phyloP scores from a whole-genome alignment of 108 stramenopile genomes.

The Pseudonitzschia multiseries region DNA sequence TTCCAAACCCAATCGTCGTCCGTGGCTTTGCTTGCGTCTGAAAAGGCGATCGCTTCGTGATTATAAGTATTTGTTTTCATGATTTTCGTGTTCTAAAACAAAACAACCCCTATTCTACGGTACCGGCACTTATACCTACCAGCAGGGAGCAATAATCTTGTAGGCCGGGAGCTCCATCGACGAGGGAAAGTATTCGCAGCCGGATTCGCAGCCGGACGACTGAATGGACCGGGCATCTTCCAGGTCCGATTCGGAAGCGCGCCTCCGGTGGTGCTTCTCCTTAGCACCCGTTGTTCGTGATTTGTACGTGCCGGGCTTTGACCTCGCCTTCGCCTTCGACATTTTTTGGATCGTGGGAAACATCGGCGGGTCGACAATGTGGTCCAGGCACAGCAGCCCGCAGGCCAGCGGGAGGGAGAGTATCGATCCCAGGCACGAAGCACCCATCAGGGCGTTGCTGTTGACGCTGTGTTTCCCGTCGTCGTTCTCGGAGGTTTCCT shows the following conservation, averaged over 20 bases:
- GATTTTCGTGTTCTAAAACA: too few species aligned
- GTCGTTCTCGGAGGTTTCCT: background rate
- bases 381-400: conserved; percentile 5
- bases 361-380: background rate
- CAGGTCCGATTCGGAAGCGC: background rate
- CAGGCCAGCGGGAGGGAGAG: background rate
- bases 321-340: too few species aligned
- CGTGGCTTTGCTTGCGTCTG: too few species aligned
- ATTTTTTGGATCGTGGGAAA: background rate
- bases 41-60: too few species aligned
- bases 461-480: too few species aligned
- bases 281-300: too few species aligned
- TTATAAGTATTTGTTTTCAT: too few species aligned
- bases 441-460: too few species aligned
- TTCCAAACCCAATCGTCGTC: too few species aligned
- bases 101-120: too few species aligned
- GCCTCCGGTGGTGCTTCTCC: too few species aligned
- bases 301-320: too few species aligned
- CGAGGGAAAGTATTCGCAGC: background rate
- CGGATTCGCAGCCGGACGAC: background rate
- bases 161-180: background rate
- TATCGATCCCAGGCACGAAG: background rate
- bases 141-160: background rate
- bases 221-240: background rate
- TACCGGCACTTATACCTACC: background rate